phyloP scores from a whole-genome alignment of 1,284 basidiomycete genomes.

The Farysia itapuensis region DNA sequence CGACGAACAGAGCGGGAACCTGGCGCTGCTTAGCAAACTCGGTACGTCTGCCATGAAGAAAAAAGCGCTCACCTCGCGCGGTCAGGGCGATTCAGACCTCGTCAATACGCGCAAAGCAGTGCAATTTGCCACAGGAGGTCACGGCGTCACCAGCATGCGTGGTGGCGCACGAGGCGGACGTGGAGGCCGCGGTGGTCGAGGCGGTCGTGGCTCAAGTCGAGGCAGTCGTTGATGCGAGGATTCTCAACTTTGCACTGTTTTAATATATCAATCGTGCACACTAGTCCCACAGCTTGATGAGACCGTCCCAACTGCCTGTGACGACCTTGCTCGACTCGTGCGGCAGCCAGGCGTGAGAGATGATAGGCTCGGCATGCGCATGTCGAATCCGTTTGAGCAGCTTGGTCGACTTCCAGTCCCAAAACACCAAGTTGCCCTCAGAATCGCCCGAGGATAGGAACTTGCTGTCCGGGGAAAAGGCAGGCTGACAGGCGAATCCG shows the following conservation, averaged over 20 bases:
- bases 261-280: too few species aligned
- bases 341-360: slow-evolving; percentile 95
- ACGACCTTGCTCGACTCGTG: slow-evolving; percentile 89
- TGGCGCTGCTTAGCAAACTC: slow-evolving; percentile 76
- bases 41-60: slow-evolving; percentile 61
- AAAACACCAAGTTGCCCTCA: slow-evolving; percentile 92
- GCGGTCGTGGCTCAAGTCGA: neutral
- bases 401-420: slow-evolving; percentile 97
- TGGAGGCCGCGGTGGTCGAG: neutral
- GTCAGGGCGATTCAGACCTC: slow-evolving; percentile 58
- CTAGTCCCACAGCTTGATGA: slow-evolving; percentile 84
- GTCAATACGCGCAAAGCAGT: slow-evolving; percentile 54
- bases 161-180: slow-evolving; percentile 3
- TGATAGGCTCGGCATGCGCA: slow-evolving; percentile 91
- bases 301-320: slow-evolving; percentile 93
- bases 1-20: slow-evolving; percentile 72
- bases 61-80: slow-evolving; percentile 52
- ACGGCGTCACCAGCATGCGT: slow-evolving; percentile 39
- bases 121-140: slow-evolving; percentile 43
- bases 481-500: slow-evolving; percentile 93
- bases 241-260: too few species aligned
- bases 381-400: slow-evolving; percentile 80
- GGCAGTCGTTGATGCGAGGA: too few species aligned
- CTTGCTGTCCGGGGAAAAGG: slow-evolving; percentile 95
- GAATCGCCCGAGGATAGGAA: slow-evolving; percentile 96